Conservation (phyloP, 805 yeast genomes). For the Candida pseudoglaebosa region DNA sequence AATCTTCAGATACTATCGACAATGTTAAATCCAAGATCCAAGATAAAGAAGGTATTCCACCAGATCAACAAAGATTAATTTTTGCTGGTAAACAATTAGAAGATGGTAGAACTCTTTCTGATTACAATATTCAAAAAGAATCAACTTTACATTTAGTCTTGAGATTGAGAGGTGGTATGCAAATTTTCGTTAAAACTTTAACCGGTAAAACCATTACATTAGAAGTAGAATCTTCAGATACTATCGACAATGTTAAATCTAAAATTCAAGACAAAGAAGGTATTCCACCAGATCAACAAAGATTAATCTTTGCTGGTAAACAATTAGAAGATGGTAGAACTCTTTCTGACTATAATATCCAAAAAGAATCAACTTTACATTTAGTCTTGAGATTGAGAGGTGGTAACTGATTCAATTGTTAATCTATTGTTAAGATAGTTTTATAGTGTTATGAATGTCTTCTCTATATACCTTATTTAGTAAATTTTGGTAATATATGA, state of each 20-base stretch:
- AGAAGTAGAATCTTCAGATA: constrained; percentile 96
- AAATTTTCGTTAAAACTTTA: constrained; percentile 14
- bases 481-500: too few species aligned
- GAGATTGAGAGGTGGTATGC: constrained; percentile 91
- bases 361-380: constrained; percentile 93
- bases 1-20: constrained; percentile 96
- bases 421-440: too few species aligned
- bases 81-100: constrained; percentile 99
- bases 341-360: constrained; percentile 94
- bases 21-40: constrained; percentile 97
- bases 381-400: constrained; percentile 97
- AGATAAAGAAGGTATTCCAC: constrained; percentile 99
- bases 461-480: too few species aligned
- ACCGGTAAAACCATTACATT: constrained; percentile 62
- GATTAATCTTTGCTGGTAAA: constrained; percentile 99
- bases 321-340: constrained; percentile 99
- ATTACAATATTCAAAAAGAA: constrained; percentile 97
- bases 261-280: constrained; percentile 99
- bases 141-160: constrained; percentile 92
- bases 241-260: constrained; percentile 97
- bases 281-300: constrained; percentile 99
- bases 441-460: too few species aligned
- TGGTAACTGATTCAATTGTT: too few species aligned
- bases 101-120: constrained; percentile 95
- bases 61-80: constrained; percentile 98